Conservation (phyloP, 176 grass and related monocot species). For the Thinopyrum elongatum region DNA sequence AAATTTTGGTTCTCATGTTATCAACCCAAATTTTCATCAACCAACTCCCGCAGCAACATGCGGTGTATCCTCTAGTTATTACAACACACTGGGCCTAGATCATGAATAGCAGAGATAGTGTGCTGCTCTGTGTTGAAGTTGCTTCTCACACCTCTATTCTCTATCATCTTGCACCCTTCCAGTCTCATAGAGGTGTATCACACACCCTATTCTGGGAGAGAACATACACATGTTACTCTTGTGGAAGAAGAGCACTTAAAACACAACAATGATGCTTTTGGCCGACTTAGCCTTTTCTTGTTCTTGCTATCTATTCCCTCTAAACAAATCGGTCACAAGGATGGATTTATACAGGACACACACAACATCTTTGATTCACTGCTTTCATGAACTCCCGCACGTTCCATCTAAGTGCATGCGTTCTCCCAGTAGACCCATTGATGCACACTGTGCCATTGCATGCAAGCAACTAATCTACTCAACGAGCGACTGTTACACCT, state of each 20-base stretch:
- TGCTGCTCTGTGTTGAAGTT: not conserved
- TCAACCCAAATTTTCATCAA: no score
- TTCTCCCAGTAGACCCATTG: not conserved
- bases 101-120: not conserved
- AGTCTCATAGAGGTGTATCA: not conserved
- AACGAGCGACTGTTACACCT: not conserved
- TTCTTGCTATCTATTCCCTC: not conserved
- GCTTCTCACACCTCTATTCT: not conserved
- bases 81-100: not conserved
- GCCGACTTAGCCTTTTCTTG: not conserved
- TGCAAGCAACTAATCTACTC: not conserved
- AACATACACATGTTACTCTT: not conserved
- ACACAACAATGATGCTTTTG: not conserved
- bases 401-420: not conserved
- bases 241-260: not conserved
- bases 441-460: not conserved
- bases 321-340: not conserved
- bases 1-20: no score
- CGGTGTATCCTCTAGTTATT: not conserved
- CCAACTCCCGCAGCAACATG: no score
- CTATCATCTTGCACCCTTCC: not conserved
- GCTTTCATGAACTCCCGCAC: not conserved
- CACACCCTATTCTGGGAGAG: not conserved
- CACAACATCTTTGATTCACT: not conserved
- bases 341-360: not conserved